Evolutionary conservation across 106 monocot genomes (phyloP), one percentile per base, ranked within the genome.

Genomic region (Dendrobium officinale): DNA sequence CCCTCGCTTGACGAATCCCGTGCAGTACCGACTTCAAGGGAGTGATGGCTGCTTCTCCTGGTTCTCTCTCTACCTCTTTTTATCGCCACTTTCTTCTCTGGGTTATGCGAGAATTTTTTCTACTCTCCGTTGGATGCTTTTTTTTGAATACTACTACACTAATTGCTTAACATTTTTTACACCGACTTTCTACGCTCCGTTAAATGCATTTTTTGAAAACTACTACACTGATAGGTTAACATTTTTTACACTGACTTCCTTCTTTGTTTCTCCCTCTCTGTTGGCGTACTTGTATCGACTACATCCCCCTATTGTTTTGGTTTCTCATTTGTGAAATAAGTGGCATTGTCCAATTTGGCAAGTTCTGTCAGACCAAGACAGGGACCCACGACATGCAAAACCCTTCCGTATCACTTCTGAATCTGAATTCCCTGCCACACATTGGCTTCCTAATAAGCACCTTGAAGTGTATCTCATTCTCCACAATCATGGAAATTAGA

Each of bases 1-100:
- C 5, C 97, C 97, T 74, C 92, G 90, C 58, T 81, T 89, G 89
- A 86, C 91, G 26, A 86, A 87, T 67, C 88, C 94, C 45, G 94
- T 92, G 29, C 81, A 85, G 74, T 94, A 89, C 83, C 90, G 97
- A 49, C 90, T 97, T 42, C 83, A 85, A 31, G 94, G 89, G 6
- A 84, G 81, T 47, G 97, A 85, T 64, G 92, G 97, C 26, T 97
- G 97, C 88, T 97, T 97, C 83, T 82, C 86, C 24, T 97, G 97
- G 97, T 97, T 84, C 3, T 27, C 26, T 48, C 45, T 49, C 55
- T 58, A 47, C 74, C 72, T 17, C 43, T 80, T 37, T 42, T 67
- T 2, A 67, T 42, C 58, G 7, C 1, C n/a, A 20, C 3, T 40
- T 42, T 40, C 41, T 73, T 73, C 42, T 42, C 3, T 51, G 51